Conservation (phyloP, 1,284 basidiomycete genomes). For the Sporisorium iseilematis-ciliati region DNA sequence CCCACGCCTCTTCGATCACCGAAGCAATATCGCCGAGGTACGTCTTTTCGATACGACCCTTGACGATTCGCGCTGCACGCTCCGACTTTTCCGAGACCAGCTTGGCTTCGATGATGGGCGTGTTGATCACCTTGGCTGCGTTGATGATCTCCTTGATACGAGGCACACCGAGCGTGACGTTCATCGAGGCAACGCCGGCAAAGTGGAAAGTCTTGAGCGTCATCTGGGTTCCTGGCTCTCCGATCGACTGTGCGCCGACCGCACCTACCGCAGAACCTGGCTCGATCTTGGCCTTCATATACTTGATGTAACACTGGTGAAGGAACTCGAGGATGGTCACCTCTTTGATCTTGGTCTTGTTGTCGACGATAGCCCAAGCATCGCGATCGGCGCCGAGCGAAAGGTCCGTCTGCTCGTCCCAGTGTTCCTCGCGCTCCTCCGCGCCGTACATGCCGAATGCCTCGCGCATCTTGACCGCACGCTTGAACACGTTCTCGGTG, state of each 20-base stretch:
- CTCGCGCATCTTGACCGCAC: conserved; percentile 79
- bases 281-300: conserved; percentile 69
- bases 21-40: conserved; percentile 92
- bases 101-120: conserved; percentile 97
- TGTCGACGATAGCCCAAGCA: conserved; percentile 78
- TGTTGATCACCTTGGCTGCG: conserved; percentile 94
- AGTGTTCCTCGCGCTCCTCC: conserved; percentile 79
- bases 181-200: conserved; percentile 99
- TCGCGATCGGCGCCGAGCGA: conserved; percentile 79
- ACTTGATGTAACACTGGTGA: conserved; percentile 83
- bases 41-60: conserved; percentile 95
- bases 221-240: conserved; percentile 99
- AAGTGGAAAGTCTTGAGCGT: conserved; percentile 99
- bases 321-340: conserved; percentile 84
- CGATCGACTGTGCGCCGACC: conserved; percentile 98
- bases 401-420: conserved; percentile 83
- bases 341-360: conserved; percentile 89
- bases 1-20: conserved; percentile 95
- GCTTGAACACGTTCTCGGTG: conserved; percentile 77
- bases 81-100: conserved; percentile 79
- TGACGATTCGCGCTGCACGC: conserved; percentile 94
- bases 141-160: conserved; percentile 99
- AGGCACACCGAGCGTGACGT: conserved; percentile 98
- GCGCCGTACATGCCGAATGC: conserved; percentile 88
- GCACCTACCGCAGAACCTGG: conserved; percentile 84